Evolutionary conservation across 192 early-diverging fungal genomes (phyloP).

Genomic region (Chytriomyces confervae): DNA sequence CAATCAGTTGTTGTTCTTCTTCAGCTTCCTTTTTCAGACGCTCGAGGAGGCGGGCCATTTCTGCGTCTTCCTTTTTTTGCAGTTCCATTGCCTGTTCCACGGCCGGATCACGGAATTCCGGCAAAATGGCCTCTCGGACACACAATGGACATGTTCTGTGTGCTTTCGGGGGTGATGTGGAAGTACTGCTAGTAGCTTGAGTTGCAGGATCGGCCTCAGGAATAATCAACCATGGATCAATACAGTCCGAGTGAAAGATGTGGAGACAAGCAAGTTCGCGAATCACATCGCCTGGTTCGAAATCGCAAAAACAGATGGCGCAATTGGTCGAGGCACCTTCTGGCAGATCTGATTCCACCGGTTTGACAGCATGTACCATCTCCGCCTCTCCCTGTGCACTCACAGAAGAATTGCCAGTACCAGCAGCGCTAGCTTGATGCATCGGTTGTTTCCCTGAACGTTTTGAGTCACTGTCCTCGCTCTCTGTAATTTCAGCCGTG

Average conservation of each 20-base stretch:
- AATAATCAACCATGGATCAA: slow-evolving; percentile 61
- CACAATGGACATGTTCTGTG: slow-evolving; percentile 46
- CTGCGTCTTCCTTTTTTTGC: slow-evolving; percentile 32
- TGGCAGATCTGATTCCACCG: slow-evolving; percentile 25
- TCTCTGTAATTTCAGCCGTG: neutral
- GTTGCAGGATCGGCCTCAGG: slow-evolving; percentile 7
- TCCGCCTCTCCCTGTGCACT: neutral
- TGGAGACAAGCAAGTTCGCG: slow-evolving; percentile 68
- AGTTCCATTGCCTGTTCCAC: slow-evolving; percentile 35
- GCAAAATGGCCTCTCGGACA: slow-evolving; percentile 41
- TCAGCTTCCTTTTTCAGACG: slow-evolving; percentile 36
- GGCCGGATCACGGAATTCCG: slow-evolving; percentile 41
- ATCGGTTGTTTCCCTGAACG: too few relatives aligned
- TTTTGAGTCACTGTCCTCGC: too few relatives aligned
- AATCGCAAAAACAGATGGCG: slow-evolving; percentile 74
- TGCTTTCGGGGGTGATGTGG: slow-evolving; percentile 15
- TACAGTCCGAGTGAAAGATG: slow-evolving; percentile 66
- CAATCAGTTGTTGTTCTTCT: slow-evolving; percentile 32
- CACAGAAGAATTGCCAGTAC: neutral
- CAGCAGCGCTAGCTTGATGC: neutral
- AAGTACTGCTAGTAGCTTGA: neutral
- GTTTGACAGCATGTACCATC: neutral
- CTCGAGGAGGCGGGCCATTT: slow-evolving; percentile 31
- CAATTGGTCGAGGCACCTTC: slow-evolving; percentile 51
- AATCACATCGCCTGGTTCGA: slow-evolving; percentile 64